Base-by-base conservation (phyloP, 768 basidiomycete genomes). In the Tylopilus plumbeoviolaceoides region DNA sequence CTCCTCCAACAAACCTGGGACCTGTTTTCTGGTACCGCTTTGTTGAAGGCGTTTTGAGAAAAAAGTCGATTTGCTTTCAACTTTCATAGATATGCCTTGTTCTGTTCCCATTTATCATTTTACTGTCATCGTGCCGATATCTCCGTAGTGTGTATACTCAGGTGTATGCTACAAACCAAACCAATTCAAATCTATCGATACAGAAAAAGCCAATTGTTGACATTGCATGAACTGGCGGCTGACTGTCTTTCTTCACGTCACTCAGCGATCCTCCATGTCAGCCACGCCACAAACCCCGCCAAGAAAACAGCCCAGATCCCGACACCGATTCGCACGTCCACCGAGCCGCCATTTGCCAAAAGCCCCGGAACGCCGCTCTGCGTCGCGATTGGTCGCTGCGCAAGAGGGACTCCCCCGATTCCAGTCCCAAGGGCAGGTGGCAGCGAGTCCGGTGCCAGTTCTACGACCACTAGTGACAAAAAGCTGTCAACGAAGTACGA, bases 401-500 rank as follows among this genome's bases (percentile, higher is more conserved):
- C 67, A 7, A 70, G 63, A 1, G 68, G 66, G 23, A 68, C 64
- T 21, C 67, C 69, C 5, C 60, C 62, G n/a, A 67, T 33, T 3
- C 65, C 59, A 0, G 69, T 69, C 12, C 61, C 61, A 10, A 41
- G 46, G 0, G 62, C 12, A 48, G 61, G 58, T 21, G 55, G 58
- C 30, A 69, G 55, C 10, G 63, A 64, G 7, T 72, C 68, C 5
- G 77, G 78, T 3, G 80, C 77, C 3, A 68, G 53, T 33, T 78
- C 67, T 14, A 69, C 71, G 0, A 72, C 68, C 44, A 70, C 80
- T 77, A 58, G 43, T 47, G 44, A 23, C 38, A 9, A 39, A 30
- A 11, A 30, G 30, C 20, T n/a, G 23, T 42, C 18, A 51, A 17
- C 3, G 0, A 36, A 1, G 6, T 21, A 28, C 11, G 27, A 1